Base-by-base conservation (phyloP, 495 filamentous ascomycete genomes). In the Penicillium soppii region DNA sequence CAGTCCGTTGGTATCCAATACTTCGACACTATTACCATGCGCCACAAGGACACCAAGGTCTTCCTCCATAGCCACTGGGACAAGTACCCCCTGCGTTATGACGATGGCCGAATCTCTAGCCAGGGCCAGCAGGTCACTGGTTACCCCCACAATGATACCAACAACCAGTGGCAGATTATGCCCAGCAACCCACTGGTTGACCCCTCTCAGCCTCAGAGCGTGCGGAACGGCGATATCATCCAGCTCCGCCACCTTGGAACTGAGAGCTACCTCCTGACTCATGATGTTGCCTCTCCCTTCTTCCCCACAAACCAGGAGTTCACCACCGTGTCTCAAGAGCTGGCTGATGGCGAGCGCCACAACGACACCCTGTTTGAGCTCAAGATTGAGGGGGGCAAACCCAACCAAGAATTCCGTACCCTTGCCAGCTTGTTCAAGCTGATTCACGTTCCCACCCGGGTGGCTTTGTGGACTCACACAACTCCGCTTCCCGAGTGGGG, bases 251-350 rank as follows among this genome's bases (percentile, higher is more conserved):
- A 98, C 65, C 57, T 95, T 25, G 84, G 88, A 27, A 98, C 95
- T 0, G 83, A 96, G 65, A 88, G 84, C n/a, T 76, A 87, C 56
- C 85, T 98, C 25, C 69, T 98, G 40, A 90, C 90, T n/a, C 94
- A 98, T 65, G 94, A 98, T 67, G 94, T 98, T 40, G 94, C 94
- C n/a, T 97, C 95, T 37, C 94, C 94, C 12, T 95, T 86, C 74
- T 95, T 84, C 69, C 94, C 94, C 2, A 98, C 94, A 38, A 98
- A 98, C 75, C 94, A 98, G 70, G 94, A 98, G 66, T 97, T 97
- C 62, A 97, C 94, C 19, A 91, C 91, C 4, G 83, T 95, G 15
- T 66, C 83, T 1, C 57, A 81, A 5, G 88, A 88, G 10, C 79
- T 89, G 26, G 90, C 88, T 10, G 80, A 86, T 33, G 87, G 85